These are phyloP conservation scores for Musa beccarii DNA, from an alignment of 176 grass and related monocot species.

Conservation along the genomic window DNA sequence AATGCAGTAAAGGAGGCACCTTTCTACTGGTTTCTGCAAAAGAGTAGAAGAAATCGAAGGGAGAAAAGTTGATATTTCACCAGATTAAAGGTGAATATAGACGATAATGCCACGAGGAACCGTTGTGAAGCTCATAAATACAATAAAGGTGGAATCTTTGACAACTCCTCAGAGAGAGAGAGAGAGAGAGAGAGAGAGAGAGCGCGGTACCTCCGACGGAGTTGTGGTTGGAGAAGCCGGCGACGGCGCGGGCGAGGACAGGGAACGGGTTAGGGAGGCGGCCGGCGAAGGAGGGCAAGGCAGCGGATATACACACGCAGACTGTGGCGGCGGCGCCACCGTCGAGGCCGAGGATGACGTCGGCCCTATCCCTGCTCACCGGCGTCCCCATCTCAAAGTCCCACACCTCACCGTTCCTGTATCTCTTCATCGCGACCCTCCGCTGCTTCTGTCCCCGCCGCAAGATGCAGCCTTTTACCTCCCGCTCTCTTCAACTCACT, in stretches of 20 bases:
- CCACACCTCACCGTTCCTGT: conserved; percentile 2
- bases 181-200: not conserved
- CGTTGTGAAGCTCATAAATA: not conserved
- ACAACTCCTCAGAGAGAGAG: too few species aligned
- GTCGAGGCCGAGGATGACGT: conserved; percentile 79
- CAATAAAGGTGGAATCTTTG: not conserved
- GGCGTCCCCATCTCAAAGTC: conserved; percentile 6
- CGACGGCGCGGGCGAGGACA: conserved; percentile 65
- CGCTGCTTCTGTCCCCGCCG: not conserved
- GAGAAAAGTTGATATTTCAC: not conserved
- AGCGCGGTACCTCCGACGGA: conserved; percentile 68
- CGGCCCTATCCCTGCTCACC: conserved; percentile 6
- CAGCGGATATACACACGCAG: conserved; percentile 82
- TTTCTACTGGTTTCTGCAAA: not conserved
- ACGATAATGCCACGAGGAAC: not conserved
- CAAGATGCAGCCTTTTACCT: not conserved
- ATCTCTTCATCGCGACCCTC: not conserved
- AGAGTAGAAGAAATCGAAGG: too few species aligned
- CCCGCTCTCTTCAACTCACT: not conserved
- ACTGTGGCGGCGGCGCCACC: conserved; percentile 85
- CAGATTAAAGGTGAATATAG: not conserved
- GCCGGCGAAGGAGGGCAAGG: conserved; percentile 29
- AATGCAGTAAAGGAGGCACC: not conserved
- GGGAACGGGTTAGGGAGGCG: conserved; percentile 17
- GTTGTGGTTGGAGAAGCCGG: conserved; percentile 89